phyloP scores from a whole-genome alignment of 2,329 filamentous ascomycete species.

The Fusarium sp. region DNA sequence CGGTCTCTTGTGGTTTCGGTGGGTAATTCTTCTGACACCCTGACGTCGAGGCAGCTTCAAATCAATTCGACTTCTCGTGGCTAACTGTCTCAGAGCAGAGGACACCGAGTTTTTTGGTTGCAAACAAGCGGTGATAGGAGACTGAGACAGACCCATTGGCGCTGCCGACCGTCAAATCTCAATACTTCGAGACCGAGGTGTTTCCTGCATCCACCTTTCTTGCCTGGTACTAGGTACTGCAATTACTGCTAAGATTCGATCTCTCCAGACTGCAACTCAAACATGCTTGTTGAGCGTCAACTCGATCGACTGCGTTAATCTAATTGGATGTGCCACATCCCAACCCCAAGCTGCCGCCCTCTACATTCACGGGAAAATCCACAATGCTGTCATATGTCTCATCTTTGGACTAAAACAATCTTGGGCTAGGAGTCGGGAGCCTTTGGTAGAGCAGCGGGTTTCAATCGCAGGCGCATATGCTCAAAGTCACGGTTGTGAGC shows the following conservation, averaged over 20 bases:
- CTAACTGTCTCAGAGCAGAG: neutral
- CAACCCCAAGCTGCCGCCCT: neutral
- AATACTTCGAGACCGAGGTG: neutral
- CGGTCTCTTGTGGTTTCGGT: neutral
- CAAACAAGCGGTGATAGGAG: neutral
- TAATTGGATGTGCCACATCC: neutral
- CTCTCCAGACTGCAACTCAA: constrained; percentile 1
- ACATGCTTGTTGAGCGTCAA: neutral
- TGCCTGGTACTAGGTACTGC: constrained; percentile 30
- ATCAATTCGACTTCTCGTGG: neutral
- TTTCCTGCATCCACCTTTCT: constrained; percentile 20
- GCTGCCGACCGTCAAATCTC: neutral
- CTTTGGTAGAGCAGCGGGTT: neutral
- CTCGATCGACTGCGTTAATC: neutral
- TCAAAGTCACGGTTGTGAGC: neutral
- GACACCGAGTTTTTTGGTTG: neutral
- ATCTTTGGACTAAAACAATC: neutral
- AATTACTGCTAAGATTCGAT: constrained; percentile 32
- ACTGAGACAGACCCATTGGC: neutral
- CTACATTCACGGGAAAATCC: neutral
- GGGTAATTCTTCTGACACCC: neutral
- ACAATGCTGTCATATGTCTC: neutral
- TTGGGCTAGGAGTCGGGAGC: neutral
- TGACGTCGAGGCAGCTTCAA: neutral
- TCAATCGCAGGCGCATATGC: neutral